Evolutionary conservation across 2,329 filamentous ascomycete genomes (phyloP).

Genomic region (Thermothelomyces thermophilus): DNA sequence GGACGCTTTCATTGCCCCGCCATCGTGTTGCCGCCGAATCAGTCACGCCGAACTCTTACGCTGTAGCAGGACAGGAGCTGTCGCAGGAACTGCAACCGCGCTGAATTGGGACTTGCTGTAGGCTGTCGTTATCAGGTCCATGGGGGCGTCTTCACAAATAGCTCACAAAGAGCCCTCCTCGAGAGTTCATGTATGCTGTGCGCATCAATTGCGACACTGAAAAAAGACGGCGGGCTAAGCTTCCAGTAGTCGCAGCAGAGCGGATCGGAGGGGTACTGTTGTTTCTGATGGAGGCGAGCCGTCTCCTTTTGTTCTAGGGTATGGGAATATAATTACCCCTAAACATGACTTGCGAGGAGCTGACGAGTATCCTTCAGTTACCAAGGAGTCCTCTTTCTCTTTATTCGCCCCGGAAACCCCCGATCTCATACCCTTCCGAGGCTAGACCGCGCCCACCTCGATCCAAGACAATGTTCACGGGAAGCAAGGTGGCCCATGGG

Average conservation of each 20-base stretch:
- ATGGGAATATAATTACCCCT: too few relatives aligned
- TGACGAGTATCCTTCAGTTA: neutral
- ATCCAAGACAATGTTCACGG: conserved; percentile 8
- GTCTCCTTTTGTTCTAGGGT: too few relatives aligned
- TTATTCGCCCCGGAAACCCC: neutral
- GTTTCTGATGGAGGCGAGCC: too few relatives aligned
- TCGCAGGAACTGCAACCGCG: neutral
- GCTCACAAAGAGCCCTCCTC: too few relatives aligned
- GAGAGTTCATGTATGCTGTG: too few relatives aligned
- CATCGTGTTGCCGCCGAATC: neutral
- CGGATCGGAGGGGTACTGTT: too few relatives aligned
- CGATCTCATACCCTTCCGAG: too few relatives aligned
- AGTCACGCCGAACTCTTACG: conserved; percentile 11
- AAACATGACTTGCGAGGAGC: neutral
- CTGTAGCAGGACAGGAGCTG: too few relatives aligned
- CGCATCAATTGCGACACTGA: too few relatives aligned
- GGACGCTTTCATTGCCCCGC: neutral
- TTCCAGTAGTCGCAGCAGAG: too few relatives aligned
- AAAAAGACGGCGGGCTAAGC: too few relatives aligned
- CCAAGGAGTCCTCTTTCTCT: neutral
- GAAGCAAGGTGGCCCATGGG: neutral
- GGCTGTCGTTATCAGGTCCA: neutral
- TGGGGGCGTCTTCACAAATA: too few relatives aligned
- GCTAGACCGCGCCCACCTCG: neutral
- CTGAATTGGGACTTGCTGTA: neutral